Evolutionary conservation across 2,329 filamentous ascomycete species (phyloP), one percentile per base, ranked within the genome.

Genomic region (Paraphaeosphaeria sporulosa): DNA sequence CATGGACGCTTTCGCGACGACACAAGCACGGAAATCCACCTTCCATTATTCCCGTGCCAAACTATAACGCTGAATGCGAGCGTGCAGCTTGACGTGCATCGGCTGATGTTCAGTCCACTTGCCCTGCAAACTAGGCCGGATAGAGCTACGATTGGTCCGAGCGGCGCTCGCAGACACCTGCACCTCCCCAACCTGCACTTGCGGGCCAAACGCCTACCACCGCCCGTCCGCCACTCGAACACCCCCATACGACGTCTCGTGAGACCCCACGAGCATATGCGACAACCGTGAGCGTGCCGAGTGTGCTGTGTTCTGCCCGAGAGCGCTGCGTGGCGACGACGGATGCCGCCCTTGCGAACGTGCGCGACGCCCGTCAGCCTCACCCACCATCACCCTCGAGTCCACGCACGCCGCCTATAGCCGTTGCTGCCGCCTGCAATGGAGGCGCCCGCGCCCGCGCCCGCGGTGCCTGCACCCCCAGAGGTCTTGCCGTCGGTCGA

Each of bases 401-500:
- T 64, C 63, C 59, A 66, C 42, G 63, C 57, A 64, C 36, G 54
- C 60, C 50, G 63, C 46, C 59, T 17, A 55, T 38, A 42, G 34
- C 55, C 50, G n/a, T 27, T 40, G 23, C 23, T 23, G 38, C 21
- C 51, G 32, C 55, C 59, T 57, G 50, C 55, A 21, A 77, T 76
- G 74, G 74, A 76, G 17, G 72, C 60, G 38, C 65, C 68, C 27
- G 47, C 59, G 49, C 34, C 49, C 21, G 34, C 21, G 34, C 49
- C 49, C 7, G 19, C 10, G 7, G 19, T 44, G n/a, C 21, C 42
- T 23, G 72, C 60, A 36, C 64, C 67, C n/a, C 43, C 58, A 21
- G 69, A 74, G 27, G 63, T 76, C 43, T 63, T 76, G 50, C 69
- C 72, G 55, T 78, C 75, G 19, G 72, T 76, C 13, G 75, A 78